Evolutionary conservation across 768 basidiomycete species (phyloP).

Genomic region (Tricholoma matsutake): DNA sequence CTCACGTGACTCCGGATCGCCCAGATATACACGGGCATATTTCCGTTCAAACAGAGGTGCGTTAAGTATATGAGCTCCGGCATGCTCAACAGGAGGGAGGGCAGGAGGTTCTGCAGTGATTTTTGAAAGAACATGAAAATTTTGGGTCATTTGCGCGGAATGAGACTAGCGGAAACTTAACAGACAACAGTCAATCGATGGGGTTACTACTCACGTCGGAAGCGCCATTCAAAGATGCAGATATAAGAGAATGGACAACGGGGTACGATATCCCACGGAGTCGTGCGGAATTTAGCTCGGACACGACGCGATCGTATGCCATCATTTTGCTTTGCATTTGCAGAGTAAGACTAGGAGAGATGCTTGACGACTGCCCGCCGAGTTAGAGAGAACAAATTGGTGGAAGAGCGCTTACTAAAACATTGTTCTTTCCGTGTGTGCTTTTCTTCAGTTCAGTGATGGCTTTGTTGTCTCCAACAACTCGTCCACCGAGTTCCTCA

Average conservation of each 20-base stretch:
- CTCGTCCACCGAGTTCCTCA: conserved; percentile 79
- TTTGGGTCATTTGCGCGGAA: conserved; percentile 61
- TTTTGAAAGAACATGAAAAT: conserved; percentile 71
- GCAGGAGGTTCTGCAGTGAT: conserved; percentile 76
- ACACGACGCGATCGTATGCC: conserved; percentile 84
- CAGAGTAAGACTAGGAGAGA: conserved; percentile 54
- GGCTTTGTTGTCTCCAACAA: conserved; percentile 51
- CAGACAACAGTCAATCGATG: neutral
- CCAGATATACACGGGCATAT: conserved; percentile 76
- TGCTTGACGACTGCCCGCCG: conserved; percentile 25
- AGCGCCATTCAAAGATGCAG: conserved; percentile 59
- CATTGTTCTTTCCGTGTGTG: conserved; percentile 51
- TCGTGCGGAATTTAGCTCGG: conserved; percentile 73
- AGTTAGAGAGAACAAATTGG: neutral
- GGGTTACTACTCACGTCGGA: conserved; percentile 46
- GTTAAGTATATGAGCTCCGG: conserved; percentile 79
- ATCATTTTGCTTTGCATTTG: conserved; percentile 96
- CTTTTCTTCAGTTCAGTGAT: conserved; percentile 62
- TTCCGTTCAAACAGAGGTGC: conserved; percentile 79
- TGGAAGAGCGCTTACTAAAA: conserved; percentile 18
- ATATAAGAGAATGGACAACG: conserved; percentile 66
- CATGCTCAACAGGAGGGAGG: conserved; percentile 73
- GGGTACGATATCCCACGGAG: conserved; percentile 72
- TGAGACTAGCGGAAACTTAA: conserved; percentile 34
- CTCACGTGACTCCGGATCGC: conserved; percentile 61